phyloP scores from a whole-genome alignment of 2,329 filamentous ascomycete species.

The Neofusicoccum ribis region DNA sequence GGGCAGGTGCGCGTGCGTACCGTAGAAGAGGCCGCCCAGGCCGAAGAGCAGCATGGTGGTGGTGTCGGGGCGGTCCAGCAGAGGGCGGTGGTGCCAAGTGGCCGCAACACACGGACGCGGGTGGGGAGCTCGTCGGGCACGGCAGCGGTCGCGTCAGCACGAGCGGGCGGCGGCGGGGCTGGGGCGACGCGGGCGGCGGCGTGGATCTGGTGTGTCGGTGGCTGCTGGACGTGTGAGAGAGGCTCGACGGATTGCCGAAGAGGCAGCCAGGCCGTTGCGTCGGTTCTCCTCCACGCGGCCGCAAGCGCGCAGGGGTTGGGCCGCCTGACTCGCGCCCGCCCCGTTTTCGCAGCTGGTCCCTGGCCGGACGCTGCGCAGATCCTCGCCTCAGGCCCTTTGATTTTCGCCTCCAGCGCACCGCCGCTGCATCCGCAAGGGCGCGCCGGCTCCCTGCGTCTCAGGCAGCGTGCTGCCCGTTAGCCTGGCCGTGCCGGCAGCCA shows the following conservation, averaged over 20 bases:
- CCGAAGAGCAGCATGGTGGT: constrained; percentile 67
- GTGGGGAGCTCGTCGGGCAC: not conserved
- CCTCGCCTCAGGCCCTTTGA: constrained; percentile 2
- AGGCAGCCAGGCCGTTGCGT: not conserved
- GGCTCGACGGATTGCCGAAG: not conserved
- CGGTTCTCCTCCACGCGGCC: constrained; percentile 2
- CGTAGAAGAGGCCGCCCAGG: constrained; percentile 72
- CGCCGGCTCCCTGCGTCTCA: constrained; percentile 3
- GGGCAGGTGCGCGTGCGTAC: constrained; percentile 41
- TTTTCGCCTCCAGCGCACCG: not conserved
- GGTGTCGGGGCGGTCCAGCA: not conserved
- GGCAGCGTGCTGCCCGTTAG: not conserved
- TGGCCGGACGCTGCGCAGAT: not conserved
- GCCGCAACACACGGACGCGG: not conserved
- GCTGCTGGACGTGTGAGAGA: not conserved
- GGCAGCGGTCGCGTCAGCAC: not conserved
- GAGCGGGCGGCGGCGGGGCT: not conserved
- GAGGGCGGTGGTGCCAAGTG: not conserved
- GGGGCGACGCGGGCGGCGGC: not conserved
- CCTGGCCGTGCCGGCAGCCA: not conserved
- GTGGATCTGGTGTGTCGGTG: not conserved
- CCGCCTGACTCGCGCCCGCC: not conserved
- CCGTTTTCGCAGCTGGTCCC: constrained; percentile 15
- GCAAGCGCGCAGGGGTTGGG: not conserved
- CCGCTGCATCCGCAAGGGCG: constrained; percentile 2